Percentiles rank a stretch among this genome's conserved stretches.
Evolutionary conservation across 2,329 filamentous ascomycete species (phyloP).

Genomic region (Aspergillus clavatus): DNA sequence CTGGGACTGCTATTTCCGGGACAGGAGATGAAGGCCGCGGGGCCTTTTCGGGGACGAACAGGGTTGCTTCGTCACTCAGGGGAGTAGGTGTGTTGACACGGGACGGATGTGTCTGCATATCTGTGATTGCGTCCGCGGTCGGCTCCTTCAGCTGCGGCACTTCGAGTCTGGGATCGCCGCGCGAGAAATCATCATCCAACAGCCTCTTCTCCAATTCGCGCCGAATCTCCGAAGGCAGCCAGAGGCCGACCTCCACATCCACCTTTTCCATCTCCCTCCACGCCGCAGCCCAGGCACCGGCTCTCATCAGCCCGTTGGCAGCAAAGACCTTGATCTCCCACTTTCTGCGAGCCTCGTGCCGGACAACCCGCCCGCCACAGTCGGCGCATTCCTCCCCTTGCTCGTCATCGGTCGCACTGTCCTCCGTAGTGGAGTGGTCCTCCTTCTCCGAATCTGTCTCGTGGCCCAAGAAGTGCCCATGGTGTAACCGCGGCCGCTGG

Average conservation of each 20-base stretch:
- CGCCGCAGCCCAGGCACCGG: slow-evolving; percentile 85
- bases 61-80: background rate
- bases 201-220: slow-evolving; percentile 46
- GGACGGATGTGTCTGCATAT: slow-evolving; percentile 1
- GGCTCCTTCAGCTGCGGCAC: slow-evolving; percentile 10
- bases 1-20: slow-evolving; percentile 1
- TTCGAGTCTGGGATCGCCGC: slow-evolving; percentile 15
- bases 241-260: slow-evolving; percentile 82
- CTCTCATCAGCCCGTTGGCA: slow-evolving; percentile 87
- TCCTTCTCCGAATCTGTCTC: slow-evolving; percentile 24
- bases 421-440: slow-evolving; percentile 24
- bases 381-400: slow-evolving; percentile 46
- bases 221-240: slow-evolving; percentile 51
- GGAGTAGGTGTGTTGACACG: slow-evolving; percentile 1
- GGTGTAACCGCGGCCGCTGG: slow-evolving; percentile 50
- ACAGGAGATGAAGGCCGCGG: slow-evolving; percentile 3
- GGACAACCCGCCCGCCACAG: slow-evolving; percentile 46
- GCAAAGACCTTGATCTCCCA: slow-evolving; percentile 80
- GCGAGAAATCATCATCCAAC: slow-evolving; percentile 37
- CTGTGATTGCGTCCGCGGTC: slow-evolving; percentile 13
- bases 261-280: slow-evolving; percentile 99
- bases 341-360: slow-evolving; percentile 48
- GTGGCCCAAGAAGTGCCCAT: slow-evolving; percentile 52
- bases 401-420: slow-evolving; percentile 34
- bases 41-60: background rate